Base-by-base conservation (phyloP, 495 filamentous ascomycete genomes). In the Aspergillus affinis region DNA sequence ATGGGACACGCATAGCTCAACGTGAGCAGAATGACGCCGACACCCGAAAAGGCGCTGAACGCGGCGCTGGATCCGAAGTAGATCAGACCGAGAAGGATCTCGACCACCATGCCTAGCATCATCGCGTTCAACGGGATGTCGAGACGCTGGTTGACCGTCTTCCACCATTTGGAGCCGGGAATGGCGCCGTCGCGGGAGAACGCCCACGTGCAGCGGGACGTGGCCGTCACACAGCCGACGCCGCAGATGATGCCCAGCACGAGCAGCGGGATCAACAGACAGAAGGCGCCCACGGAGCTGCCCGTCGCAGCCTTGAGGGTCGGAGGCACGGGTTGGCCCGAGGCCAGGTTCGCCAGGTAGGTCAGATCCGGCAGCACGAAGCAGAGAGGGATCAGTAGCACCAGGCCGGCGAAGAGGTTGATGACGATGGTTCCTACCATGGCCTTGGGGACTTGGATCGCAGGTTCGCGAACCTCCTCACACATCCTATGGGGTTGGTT, bases 201-300 rank as follows among this genome's bases (percentile, higher is more conserved):
- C 1, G 86, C 85, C 60, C 84, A 89, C 19, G 82, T 83, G 82
- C 88, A 87, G 2, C 87, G 81, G 44, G 77, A 84, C 46, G 79
- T 81, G 4, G 87, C 87, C 6, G 86, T 86, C 79, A 88, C 83
- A 57, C 88, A 82, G n/a, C 79, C 82, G 3, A 80, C 84, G 9
- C 78, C 79, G 9, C 85, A 86, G 69, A 90, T 88, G 2, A 89
- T 64, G 54, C 89, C 77, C 65, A 89, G 84, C 32, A 85, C 80
- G 6, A 89, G 75, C 55, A 89, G 79, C 8, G 89, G 75, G 61
- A 87, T 82, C 1, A 90, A 77, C 0, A 91, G 76, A 7, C 78
- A 86, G 48, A 89, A 84, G 2, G 84, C 86, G 17, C 87, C 86
- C 13, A 44, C 49, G 19, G 61, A 54, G 55, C 58, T 58, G 53